Evolutionary conservation across 768 basidiomycete genomes (phyloP).

Genomic region (Psilocybe cubensis): DNA sequence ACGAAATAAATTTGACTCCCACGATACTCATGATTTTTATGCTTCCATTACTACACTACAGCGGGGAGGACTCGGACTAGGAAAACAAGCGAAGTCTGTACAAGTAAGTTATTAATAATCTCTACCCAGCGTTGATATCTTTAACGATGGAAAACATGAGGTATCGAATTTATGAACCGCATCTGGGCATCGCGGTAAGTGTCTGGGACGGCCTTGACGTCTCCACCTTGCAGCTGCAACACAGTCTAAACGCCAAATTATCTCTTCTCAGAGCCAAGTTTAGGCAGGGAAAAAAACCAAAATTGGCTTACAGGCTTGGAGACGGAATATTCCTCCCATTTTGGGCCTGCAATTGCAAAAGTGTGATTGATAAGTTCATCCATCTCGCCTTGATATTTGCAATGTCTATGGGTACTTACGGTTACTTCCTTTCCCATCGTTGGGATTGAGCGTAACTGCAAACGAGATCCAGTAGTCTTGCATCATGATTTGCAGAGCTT

Average conservation of each 20-base stretch:
- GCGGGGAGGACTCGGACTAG: no score
- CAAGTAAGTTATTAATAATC: not conserved
- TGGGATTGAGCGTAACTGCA: conserved; percentile 33
- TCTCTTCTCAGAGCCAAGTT: no score
- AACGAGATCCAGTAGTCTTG: conserved; percentile 46
- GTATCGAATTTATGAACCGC: not conserved
- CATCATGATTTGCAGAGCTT: conserved; percentile 28
- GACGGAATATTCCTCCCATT: not conserved
- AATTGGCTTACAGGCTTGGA: not conserved
- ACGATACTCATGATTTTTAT: no score
- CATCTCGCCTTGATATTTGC: not conserved
- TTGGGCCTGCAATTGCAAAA: not conserved
- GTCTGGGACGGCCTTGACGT: not conserved
- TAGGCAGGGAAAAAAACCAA: not conserved
- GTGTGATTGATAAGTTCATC: no score
- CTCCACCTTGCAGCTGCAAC: not conserved
- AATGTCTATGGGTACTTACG: no score
- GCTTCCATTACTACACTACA: no score
- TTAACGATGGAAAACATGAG: not conserved
- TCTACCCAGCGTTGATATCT: not conserved
- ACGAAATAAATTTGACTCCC: no score
- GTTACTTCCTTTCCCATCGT: conserved; percentile 32
- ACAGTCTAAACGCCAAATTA: no score
- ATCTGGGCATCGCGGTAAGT: not conserved
- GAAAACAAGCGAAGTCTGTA: no score